Percentiles rank a stretch among this genome's conserved stretches.
Conservation (phyloP, 2,329 filamentous ascomycete species). For the Decorospora gaudefroyi region DNA sequence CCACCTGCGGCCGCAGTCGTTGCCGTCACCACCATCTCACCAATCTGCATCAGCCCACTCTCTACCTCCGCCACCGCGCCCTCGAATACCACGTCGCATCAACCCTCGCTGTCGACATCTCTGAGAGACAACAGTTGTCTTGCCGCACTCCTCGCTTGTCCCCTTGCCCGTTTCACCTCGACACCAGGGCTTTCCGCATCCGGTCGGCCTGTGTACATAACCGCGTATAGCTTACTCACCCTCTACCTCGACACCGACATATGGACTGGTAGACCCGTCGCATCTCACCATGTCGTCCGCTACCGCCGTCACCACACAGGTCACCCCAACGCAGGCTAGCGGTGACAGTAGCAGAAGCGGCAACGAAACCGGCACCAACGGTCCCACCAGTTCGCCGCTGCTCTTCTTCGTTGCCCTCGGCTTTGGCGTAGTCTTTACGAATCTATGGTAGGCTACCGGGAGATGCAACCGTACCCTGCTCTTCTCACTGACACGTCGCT, state of each 20-base stretch:
- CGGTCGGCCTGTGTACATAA: conserved; percentile 3
- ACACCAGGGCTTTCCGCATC: conserved; percentile 11
- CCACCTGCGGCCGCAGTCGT: conserved; percentile 34
- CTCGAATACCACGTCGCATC: conserved; percentile 2
- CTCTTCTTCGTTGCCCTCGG: conserved; percentile 94
- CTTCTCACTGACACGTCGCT: conserved; percentile 27
- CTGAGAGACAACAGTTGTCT: conserved; percentile 2
- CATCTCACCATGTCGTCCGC: conserved; percentile 15
- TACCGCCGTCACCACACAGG: conserved; percentile 7
- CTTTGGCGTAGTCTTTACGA: conserved; percentile 98
- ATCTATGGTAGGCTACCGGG: conserved; percentile 73
- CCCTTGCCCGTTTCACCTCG: conserved; percentile 8
- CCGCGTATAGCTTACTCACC: conserved; percentile 2
- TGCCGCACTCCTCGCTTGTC: not conserved
- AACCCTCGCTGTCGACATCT: conserved; percentile 2
- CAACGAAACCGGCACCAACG: conserved; percentile 46
- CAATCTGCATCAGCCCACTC: not conserved
- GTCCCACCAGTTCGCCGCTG: conserved; percentile 71
- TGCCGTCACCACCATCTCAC: conserved; percentile 31
- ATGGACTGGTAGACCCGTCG: conserved; percentile 15
- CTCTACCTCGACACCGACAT: conserved; percentile 4
- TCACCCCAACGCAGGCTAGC: conserved; percentile 7
- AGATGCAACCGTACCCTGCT: not conserved
- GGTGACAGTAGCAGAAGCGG: conserved; percentile 22
- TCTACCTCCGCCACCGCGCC: conserved; percentile 1